Percentiles rank a stretch among this genome's conserved stretches.
Evolutionary conservation across 2,329 filamentous ascomycete species (phyloP).

Genomic region (Paecilomyces variotii): DNA sequence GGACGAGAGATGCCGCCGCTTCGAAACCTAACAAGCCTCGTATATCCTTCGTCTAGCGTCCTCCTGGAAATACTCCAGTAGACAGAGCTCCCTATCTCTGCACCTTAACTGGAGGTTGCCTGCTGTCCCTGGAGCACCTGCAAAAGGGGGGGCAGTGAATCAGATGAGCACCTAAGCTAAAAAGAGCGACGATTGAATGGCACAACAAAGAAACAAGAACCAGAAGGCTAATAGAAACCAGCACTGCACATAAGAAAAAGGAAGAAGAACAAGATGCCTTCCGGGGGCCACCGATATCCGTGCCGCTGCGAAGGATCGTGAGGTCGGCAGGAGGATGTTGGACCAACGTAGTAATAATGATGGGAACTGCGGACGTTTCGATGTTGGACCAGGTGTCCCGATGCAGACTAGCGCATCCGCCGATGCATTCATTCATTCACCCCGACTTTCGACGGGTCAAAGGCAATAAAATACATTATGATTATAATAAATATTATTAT

Average conservation of each 20-base stretch:
- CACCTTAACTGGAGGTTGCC: not conserved
- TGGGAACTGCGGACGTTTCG: constrained; percentile 2
- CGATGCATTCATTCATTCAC: not conserved
- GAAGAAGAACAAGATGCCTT: constrained; percentile 5
- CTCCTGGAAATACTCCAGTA: not conserved
- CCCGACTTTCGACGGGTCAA: not conserved
- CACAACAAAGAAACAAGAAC: constrained; percentile 3
- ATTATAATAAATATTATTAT: too few species aligned
- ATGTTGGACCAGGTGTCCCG: constrained; percentile 2
- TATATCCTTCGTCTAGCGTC: not conserved
- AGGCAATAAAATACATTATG: not conserved
- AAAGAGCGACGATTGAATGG: constrained; percentile 2
- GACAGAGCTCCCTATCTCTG: not conserved
- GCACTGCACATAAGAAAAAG: constrained; percentile 2
- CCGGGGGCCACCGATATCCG: not conserved
- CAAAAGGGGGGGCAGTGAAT: not conserved
- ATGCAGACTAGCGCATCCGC: constrained; percentile 10
- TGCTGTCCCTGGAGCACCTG: not conserved
- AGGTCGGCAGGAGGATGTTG: constrained; percentile 3
- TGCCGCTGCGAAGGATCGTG: not conserved
- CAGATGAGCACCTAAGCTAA: not conserved
- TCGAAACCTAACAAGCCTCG: not conserved
- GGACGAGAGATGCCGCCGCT: not conserved
- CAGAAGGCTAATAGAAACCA: constrained; percentile 1
- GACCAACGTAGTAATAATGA: constrained; percentile 1